A percentile compares a stretch with the other conserved stretches of the same genome.
phyloP scores from a whole-genome alignment of 1,284 basidiomycete genomes.

The Phenoliferia sp. region DNA sequence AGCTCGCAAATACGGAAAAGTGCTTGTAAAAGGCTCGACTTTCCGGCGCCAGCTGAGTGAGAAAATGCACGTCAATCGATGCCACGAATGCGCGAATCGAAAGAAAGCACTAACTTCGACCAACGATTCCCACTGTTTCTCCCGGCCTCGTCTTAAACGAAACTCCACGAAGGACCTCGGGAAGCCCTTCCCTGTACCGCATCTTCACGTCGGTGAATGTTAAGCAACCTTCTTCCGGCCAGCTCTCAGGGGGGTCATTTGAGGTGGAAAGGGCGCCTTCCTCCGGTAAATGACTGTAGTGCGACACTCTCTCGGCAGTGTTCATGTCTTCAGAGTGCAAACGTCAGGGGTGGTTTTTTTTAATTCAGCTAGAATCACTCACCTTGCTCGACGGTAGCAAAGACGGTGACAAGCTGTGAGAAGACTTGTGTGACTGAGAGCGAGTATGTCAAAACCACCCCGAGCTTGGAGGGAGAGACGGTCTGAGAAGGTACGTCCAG shows the following conservation, averaged over 20 bases:
- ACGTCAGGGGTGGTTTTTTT: background rate
- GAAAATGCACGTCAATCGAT: background rate
- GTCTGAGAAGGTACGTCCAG: slow-evolving; percentile 11
- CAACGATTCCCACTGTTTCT: slow-evolving; percentile 53
- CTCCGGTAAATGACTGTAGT: slow-evolving; percentile 31
- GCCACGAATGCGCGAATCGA: background rate
- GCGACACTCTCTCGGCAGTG: slow-evolving; percentile 39
- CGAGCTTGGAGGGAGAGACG: slow-evolving; percentile 30
- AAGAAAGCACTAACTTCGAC: slow-evolving; percentile 31
- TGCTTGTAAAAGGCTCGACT: slow-evolving; percentile 63
- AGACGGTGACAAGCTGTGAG: slow-evolving; percentile 21
- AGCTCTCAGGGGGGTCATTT: slow-evolving; percentile 29
- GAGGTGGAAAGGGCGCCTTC: background rate
- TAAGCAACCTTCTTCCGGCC: slow-evolving; percentile 41
- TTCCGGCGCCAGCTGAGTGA: slow-evolving; percentile 47
- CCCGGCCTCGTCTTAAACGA: slow-evolving; percentile 44
- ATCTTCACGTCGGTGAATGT: slow-evolving; percentile 42
- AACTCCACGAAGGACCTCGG: slow-evolving; percentile 49
- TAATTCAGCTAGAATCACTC: background rate
- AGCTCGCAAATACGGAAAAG: slow-evolving; percentile 69
- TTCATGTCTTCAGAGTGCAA: background rate
- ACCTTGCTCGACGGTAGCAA: slow-evolving; percentile 25
- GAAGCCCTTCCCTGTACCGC: slow-evolving; percentile 50
- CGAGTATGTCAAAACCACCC: slow-evolving; percentile 10
- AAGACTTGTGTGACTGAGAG: slow-evolving; percentile 26